Percentiles rank a stretch among this genome's conserved stretches.
Conservation (phyloP, 202 grass and related monocot genomes). For the Bolboschoenoplectus hybrid region DNA sequence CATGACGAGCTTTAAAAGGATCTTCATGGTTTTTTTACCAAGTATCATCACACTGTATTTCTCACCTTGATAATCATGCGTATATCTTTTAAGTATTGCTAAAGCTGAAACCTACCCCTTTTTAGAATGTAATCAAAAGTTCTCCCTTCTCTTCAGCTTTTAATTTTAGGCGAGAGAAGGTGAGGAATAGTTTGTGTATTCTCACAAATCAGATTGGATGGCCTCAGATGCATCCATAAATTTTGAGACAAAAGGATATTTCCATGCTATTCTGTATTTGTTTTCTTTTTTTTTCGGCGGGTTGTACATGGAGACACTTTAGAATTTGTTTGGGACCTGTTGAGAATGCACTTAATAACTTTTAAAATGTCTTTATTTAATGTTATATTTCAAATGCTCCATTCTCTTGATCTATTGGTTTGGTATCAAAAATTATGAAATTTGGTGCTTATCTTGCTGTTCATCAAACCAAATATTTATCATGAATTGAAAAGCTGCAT, state of each 20-base stretch:
- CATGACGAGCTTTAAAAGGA: slow-evolving; percentile 70
- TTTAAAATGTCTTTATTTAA: too few species aligned
- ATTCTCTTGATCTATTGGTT: neutral
- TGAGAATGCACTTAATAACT: too few species aligned
- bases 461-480: neutral
- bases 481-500: neutral
- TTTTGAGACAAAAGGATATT: neutral
- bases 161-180: neutral
- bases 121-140: neutral
- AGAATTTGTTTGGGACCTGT: too few species aligned
- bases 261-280: too few species aligned
- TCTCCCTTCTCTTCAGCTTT: neutral
- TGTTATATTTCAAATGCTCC: too few species aligned
- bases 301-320: too few species aligned
- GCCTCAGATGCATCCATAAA: neutral
- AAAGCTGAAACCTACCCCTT: neutral
- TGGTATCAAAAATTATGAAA: neutral
- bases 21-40: neutral
- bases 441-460: neutral
- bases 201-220: neutral
- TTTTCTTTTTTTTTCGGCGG: too few species aligned
- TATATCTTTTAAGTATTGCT: neutral
- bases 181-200: neutral
- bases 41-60: neutral
- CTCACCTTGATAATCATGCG: neutral